Evolutionary conservation across 805 yeast species (phyloP).

Genomic region (Candida tammaniensis): DNA sequence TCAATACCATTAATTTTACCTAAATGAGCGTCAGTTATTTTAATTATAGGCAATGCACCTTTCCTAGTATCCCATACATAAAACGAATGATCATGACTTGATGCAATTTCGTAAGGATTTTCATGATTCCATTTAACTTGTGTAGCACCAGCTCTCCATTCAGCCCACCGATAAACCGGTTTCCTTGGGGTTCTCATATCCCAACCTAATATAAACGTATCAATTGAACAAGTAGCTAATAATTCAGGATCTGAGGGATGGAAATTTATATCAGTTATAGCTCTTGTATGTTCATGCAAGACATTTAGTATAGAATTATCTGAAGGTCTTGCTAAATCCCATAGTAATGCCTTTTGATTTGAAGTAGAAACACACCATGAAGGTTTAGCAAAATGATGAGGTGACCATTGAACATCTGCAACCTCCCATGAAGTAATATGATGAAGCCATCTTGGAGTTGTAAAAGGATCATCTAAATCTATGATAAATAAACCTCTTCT

Average conservation of each 20-base stretch:
- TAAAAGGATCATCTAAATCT: constrained; percentile 94
- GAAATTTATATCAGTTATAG: constrained; percentile 93
- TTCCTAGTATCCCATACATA: constrained; percentile 87
- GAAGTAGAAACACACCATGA: constrained; percentile 92
- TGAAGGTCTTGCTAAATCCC: constrained; percentile 80
- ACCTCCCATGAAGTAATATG: constrained; percentile 97
- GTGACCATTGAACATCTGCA: constrained; percentile 98
- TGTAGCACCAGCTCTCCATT: constrained; percentile 92
- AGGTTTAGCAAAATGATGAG: constrained; percentile 73
- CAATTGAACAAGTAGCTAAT: constrained; percentile 90
- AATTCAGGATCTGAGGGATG: constrained; percentile 84
- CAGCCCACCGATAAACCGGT: constrained; percentile 80
- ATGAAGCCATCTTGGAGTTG: constrained; percentile 91
- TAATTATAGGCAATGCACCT: constrained; percentile 71
- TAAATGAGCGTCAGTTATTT: constrained; percentile 65
- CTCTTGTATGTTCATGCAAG: constrained; percentile 85
- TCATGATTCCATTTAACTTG: constrained; percentile 91
- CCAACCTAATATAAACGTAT: constrained; percentile 85
- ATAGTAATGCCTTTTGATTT: constrained; percentile 90
- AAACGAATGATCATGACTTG: constrained; percentile 78
- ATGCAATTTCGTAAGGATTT: constrained; percentile 75
- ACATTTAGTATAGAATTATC: constrained; percentile 79
- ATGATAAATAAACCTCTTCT: constrained; percentile 77
- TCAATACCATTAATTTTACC: constrained; percentile 89
- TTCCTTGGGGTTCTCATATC: constrained; percentile 77